Percentiles rank a stretch among this genome's conserved stretches.
Conservation (phyloP, 768 basidiomycete genomes). For the Kwoniella bestiolae region DNA sequence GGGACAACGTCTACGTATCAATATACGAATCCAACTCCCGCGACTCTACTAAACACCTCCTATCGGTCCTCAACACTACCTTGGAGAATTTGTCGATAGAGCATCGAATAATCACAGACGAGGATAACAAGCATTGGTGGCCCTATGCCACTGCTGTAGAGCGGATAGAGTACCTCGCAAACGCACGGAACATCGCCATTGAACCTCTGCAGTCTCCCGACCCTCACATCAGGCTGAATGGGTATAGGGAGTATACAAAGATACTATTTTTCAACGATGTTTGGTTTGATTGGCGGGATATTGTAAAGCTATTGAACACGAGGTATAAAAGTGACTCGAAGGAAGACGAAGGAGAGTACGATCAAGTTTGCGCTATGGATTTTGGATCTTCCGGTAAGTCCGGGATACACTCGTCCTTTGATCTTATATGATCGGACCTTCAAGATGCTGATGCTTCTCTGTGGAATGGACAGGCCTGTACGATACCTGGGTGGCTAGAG, state of each 20-base stretch:
- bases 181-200: slow-evolving; percentile 60
- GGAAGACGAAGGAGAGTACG: slow-evolving; percentile 52
- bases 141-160: slow-evolving; percentile 48
- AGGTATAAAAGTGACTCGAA: slow-evolving; percentile 26
- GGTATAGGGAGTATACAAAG: slow-evolving; percentile 25
- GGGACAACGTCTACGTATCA: slow-evolving; percentile 60
- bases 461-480: slow-evolving; percentile 18
- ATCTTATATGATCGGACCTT: no score
- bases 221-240: slow-evolving; percentile 2
- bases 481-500: slow-evolving; percentile 32
- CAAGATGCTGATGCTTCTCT: no score
- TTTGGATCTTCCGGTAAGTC: slow-evolving; percentile 48
- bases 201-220: slow-evolving; percentile 61
- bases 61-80: slow-evolving; percentile 48
- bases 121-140: slow-evolving; percentile 40
- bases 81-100: slow-evolving; percentile 50
- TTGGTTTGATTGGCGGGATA: slow-evolving; percentile 59
- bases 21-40: slow-evolving; percentile 59
- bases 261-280: slow-evolving; percentile 62
- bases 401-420: no score
- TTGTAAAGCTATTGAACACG: slow-evolving; percentile 58
- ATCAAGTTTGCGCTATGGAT: slow-evolving; percentile 62
- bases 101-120: slow-evolving; percentile 55
- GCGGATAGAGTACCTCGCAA: slow-evolving; percentile 59
- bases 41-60: slow-evolving; percentile 56